Conservation (phyloP, 2,329 filamentous ascomycete genomes). For the Scedosporium dehoogii region DNA sequence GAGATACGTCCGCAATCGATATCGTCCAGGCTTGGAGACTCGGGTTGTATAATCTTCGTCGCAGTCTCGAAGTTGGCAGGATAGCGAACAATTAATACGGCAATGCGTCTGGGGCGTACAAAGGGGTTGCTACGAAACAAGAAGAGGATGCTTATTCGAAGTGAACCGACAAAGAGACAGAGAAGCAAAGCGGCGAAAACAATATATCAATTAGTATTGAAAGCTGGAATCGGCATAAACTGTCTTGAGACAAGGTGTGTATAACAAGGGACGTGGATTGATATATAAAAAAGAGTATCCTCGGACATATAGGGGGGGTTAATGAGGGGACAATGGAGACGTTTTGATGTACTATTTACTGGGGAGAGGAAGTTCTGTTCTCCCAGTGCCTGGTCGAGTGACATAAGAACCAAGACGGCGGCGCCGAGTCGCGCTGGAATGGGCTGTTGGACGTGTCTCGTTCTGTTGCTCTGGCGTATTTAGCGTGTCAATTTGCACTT, state of each 20-base stretch:
- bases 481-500: neutral
- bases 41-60: neutral
- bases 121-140: neutral
- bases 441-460: neutral
- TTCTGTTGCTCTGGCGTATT: neutral
- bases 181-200: neutral
- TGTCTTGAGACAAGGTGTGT: constrained; percentile 5
- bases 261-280: neutral
- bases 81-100: neutral
- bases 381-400: no score
- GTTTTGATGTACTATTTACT: neutral
- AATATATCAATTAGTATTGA: neutral
- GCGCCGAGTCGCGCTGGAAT: neutral
- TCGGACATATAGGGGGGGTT: neutral
- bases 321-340: neutral
- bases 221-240: constrained; percentile 2
- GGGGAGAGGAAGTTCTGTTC: neutral
- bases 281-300: neutral
- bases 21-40: neutral
- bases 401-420: no score
- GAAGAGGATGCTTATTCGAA: neutral
- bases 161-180: neutral
- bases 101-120: neutral
- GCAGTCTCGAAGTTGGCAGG: neutral
- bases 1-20: no score